Percentiles rank a stretch among this genome's conserved stretches.
Evolutionary conservation across 2,329 filamentous ascomycete genomes (phyloP).

Genomic region (Cryphonectria japonica): DNA sequence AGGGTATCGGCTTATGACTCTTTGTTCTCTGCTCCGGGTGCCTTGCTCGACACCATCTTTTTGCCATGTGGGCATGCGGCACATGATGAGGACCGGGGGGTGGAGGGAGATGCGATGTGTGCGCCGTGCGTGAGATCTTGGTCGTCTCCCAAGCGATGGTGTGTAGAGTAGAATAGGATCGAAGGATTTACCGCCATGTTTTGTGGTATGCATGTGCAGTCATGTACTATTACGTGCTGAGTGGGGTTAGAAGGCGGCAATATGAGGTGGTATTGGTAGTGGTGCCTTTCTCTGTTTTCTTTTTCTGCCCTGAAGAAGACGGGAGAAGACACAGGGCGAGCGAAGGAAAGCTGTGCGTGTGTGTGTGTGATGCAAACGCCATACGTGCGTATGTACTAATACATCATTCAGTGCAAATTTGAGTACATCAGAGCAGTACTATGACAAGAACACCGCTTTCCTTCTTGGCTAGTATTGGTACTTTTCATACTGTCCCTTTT

Average conservation of each 20-base stretch:
- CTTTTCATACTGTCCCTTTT: not conserved
- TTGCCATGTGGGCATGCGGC: slow-evolving; percentile 18
- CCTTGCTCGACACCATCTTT: slow-evolving; percentile 12
- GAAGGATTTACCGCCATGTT: slow-evolving; percentile 1
- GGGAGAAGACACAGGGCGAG: not conserved
- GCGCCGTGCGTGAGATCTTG: not conserved
- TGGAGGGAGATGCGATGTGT: not conserved
- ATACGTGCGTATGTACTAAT: not conserved
- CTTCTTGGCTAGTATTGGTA: no score
- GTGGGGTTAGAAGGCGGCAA: not conserved
- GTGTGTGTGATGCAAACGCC: no score
- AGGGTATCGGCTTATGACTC: not conserved
- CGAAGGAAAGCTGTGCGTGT: not conserved
- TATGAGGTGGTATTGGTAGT: not conserved
- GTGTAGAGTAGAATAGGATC: slow-evolving; percentile 4
- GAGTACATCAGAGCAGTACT: not conserved
- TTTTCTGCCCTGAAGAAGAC: not conserved
- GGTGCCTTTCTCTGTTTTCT: not conserved
- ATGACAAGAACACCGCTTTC: not conserved
- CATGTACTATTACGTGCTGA: not conserved
- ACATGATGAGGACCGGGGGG: not conserved
- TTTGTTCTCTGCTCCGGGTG: not conserved
- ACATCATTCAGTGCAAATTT: not conserved
- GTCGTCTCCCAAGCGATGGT: not conserved
- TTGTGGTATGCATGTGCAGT: not conserved